Evolutionary conservation across 306 rosid genomes (phyloP), one percentile per base, ranked within the genome.

Genomic region (Glycine soja): DNA sequence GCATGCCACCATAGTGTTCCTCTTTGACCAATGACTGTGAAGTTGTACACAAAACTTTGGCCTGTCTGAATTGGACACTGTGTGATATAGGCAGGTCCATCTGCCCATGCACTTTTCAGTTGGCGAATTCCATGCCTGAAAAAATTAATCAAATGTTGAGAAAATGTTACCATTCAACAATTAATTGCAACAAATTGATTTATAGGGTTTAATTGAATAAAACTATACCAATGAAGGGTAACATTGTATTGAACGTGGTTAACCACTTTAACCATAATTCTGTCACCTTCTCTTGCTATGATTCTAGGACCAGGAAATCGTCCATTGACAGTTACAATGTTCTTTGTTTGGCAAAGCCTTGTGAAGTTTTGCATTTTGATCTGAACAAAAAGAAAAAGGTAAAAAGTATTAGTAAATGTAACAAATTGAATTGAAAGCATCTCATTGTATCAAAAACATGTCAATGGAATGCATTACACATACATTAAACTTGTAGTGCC

Each of bases 1-100:
- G 94, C 97, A 82, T 92, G 94, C 93, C 90, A 92, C 82, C 89
- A 90, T 47, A 90, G 48, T 16, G 97, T 92, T 80, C 97, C 97
- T 72, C 93, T 77, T 64, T 90, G 94, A 10, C 97, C 88, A 11
- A 56, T 84, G 63, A 89, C 50, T 38, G 91, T 90, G 81, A 90
- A 92, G 69, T 92, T 90, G 76, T 92, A 89, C 7, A 90, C 83
- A 88, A 42, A 90, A 69, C 43, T 72, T 71, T 92, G 89, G 10
- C 94, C 91, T 19, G 85, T 82, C 11, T 82, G 94, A 81, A 92
- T 92, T 52, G 97, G 94, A 51, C 94, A 90, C 74, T 92, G 93
- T 3, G 94, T 90, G 69, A 92, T 85, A 62, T 92, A 92, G 4
- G 97, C 89, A 1, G 97, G 94, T 53, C 93, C 97, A 52, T 92